Evolutionary conservation across 1,139 yeast genomes (phyloP), one percentile per base, ranked within the genome.

Genomic region (Casaregolazyma suthepensis): DNA sequence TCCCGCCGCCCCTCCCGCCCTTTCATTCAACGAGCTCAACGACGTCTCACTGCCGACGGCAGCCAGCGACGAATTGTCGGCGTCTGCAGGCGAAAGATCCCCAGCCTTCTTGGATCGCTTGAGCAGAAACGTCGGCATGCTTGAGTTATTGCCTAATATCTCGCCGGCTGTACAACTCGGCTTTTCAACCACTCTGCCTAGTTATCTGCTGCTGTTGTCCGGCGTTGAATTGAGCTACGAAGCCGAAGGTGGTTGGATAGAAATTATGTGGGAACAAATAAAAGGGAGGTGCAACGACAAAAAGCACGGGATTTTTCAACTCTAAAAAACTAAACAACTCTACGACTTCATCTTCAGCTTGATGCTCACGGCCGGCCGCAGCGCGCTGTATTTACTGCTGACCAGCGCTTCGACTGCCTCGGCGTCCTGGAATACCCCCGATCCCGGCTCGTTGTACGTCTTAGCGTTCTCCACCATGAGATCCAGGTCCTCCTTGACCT

Each of bases 401-500:
- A 66, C 63, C 9, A 59, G 57, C 20, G 50, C 56, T 48, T 85
- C 87, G 58, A 91, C 75, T 6, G 70, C 71, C 38, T 71, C 71
- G 0, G 98, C 95, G 71, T 90, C 96, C 52, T 81, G 78, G 63
- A 83, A 87, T 17, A 91, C 91, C 57, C 85, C 68, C 0, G 96
- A 88, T 0, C 93, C 96, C 65, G 88, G 96, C 65, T 90, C 94
- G 63, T 91, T 91, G 68, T 90, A 91, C 31, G 81, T 79, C 57
- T 84, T 79, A 0, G 97, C 97, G 69, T 91, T 91, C 53, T 81
- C 77, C 67, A 88, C 86, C 80, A 91, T 87, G 61, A 85, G 75
- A 60, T 86, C 86, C 56, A 88, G 73, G 63, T 87, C 96, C 57
- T 80, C 85, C 55, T 85, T 72, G 54, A 86, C 79, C 59, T 85